These are phyloP conservation scores for Trichosporon asahii DNA, from an alignment of 1,284 basidiomycete genomes.

Conservation along the genomic window DNA sequence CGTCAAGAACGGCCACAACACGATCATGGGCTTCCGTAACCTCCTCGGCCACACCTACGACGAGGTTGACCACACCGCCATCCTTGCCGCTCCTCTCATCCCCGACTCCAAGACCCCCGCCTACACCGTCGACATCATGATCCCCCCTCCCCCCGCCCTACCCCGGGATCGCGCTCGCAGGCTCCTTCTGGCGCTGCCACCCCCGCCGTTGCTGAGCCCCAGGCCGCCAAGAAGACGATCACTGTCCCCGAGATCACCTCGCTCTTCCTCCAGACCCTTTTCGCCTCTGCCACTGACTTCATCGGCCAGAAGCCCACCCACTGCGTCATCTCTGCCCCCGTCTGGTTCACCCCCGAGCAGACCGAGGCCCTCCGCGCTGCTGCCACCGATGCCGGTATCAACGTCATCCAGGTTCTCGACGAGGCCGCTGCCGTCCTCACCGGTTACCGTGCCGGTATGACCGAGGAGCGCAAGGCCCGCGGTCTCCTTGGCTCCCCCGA, in stretches of 20 bases:
- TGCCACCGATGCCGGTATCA: conserved; percentile 75
- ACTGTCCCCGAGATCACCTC: conserved; percentile 81
- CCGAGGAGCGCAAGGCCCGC: conserved; percentile 48
- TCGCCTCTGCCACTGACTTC: conserved; percentile 88
- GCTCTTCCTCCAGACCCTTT: conserved; percentile 79
- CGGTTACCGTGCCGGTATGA: conserved; percentile 51
- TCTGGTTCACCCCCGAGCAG: conserved; percentile 69
- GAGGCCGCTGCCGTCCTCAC: conserved; percentile 71
- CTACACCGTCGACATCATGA: conserved; percentile 78
- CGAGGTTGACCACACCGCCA: conserved; percentile 53
- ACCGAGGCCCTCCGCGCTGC: conserved; percentile 68
- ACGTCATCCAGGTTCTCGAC: conserved; percentile 78
- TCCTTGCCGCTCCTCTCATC: conserved; percentile 56
- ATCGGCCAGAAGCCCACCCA: conserved; percentile 73
- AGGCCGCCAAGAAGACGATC: conserved; percentile 68
- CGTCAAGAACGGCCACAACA: conserved; percentile 91
- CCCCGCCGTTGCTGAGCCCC: conserved; percentile 68
- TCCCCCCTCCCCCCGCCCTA: conserved; percentile 66
- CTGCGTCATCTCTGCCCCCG: conserved; percentile 79
- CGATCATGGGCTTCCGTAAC: conserved; percentile 90
- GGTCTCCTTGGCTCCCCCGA: conserved; percentile 50
- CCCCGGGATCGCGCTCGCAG: conserved; percentile 48
- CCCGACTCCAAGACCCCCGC: conserved; percentile 73
- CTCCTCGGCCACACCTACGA: conserved; percentile 78
- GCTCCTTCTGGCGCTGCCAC: conserved; percentile 65